Percentiles rank a stretch among this genome's conserved stretches.
These are phyloP conservation scores for Phytopythium ostracodes DNA, from an alignment of 352 stramenopile genomes.

Conservation along the genomic window DNA sequence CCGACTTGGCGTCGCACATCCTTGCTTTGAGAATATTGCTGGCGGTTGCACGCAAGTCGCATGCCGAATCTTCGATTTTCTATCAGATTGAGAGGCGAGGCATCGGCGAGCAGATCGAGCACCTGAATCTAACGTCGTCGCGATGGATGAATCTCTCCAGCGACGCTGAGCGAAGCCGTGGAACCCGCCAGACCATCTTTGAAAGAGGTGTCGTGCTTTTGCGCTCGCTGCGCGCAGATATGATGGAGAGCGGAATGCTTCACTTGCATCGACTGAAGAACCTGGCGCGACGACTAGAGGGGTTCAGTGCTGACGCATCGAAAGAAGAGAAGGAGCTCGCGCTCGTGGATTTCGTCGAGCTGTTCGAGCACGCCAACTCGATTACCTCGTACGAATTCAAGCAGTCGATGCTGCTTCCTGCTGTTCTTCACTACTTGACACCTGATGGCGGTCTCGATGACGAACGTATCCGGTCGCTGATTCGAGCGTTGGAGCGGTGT, in stretches of 20 bases:
- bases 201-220: constrained; percentile 44
- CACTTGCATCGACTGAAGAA: constrained; percentile 75
- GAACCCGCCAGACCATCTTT: constrained; percentile 47
- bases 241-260: constrained; percentile 73
- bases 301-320: constrained; percentile 25
- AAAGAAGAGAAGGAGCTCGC: constrained; percentile 43
- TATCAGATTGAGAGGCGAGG: constrained; percentile 80
- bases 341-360: constrained; percentile 65
- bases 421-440: constrained; percentile 51
- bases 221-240: constrained; percentile 52
- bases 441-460: constrained; percentile 30
- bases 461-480: constrained; percentile 26
- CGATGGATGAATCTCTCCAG: constrained; percentile 23
- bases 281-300: constrained; percentile 50
- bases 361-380: constrained; percentile 70
- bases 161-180: constrained; percentile 8
- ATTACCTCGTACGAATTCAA: constrained; percentile 87
- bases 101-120: constrained; percentile 71
- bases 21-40: constrained; percentile 72
- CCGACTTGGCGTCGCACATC: constrained; percentile 57
- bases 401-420: constrained; percentile 66
- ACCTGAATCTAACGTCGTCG: constrained; percentile 39
- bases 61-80: constrained; percentile 51
- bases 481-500: constrained; percentile 41
- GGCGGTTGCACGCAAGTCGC: constrained; percentile 62